These are phyloP conservation scores for Marsdenia floribunda DNA, from an alignment of 257 asterid genomes.

Conservation along the genomic window DNA sequence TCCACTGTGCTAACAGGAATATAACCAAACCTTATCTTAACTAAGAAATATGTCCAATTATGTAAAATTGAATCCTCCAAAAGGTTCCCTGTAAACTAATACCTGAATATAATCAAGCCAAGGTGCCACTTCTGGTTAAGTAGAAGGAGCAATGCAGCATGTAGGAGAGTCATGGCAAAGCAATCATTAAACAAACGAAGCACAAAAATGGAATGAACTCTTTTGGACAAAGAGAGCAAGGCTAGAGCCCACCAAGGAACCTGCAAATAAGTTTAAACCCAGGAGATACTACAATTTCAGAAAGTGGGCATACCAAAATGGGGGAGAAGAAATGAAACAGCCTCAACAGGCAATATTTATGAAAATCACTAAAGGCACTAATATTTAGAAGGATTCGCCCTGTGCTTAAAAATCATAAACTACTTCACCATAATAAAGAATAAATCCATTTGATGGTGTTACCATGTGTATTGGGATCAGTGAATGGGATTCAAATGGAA, in stretches of 20 bases:
- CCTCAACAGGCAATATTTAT: background rate
- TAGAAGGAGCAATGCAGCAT: constrained; percentile 65
- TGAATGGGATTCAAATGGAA: background rate
- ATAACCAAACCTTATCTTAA: constrained; percentile 19
- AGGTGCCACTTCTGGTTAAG: constrained; percentile 88
- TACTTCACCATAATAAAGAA: background rate
- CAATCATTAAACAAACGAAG: constrained; percentile 97
- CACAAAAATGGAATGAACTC: constrained; percentile 87
- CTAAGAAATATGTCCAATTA: background rate
- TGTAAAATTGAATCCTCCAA: background rate
- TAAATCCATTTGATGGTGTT: background rate
- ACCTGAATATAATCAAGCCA: constrained; percentile 92
- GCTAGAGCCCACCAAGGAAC: constrained; percentile 97
- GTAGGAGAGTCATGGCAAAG: constrained; percentile 87
- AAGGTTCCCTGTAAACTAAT: constrained; percentile 11
- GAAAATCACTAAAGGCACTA: background rate
- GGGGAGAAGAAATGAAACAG: background rate
- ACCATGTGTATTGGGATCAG: background rate
- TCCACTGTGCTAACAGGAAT: constrained; percentile 69
- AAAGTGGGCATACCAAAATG: background rate
- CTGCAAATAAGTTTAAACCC: constrained; percentile 39
- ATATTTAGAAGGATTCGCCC: background rate
- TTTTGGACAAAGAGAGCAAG: constrained; percentile 75
- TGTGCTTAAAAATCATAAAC: background rate
- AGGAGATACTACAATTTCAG: background rate